A percentile compares a stretch with the other conserved stretches of the same genome.
Evolutionary conservation across 345 rosid genomes (phyloP).

Genomic region (Limnanthes douglasii): DNA sequence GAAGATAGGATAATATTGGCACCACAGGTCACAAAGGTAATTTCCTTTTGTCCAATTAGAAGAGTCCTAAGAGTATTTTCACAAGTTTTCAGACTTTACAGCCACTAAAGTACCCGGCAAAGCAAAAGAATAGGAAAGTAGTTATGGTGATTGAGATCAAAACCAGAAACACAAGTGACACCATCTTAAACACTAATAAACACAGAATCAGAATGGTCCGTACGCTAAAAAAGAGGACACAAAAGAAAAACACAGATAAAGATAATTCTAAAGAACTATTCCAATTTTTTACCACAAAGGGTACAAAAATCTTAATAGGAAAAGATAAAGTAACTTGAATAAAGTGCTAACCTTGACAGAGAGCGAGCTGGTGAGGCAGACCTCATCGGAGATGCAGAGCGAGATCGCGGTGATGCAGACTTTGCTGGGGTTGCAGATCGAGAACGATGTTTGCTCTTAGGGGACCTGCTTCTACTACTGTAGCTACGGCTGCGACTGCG

Average conservation of each 20-base stretch:
- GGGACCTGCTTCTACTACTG: slow-evolving; percentile 38
- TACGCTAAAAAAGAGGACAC: background rate
- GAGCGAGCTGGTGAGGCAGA: slow-evolving; percentile 32
- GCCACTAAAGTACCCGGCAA: too few relatives aligned
- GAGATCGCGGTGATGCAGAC: slow-evolving; percentile 35
- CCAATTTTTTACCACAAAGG: background rate
- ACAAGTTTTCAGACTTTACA: too few relatives aligned
- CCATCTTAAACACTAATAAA: background rate
- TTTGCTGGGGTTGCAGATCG: slow-evolving; percentile 23
- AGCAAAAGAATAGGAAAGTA: too few relatives aligned
- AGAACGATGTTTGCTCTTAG: slow-evolving; percentile 27
- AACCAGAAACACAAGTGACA: background rate
- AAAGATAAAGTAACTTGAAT: too few relatives aligned
- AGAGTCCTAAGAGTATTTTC: too few relatives aligned
- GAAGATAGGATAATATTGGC: too few relatives aligned
- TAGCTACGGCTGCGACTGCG: slow-evolving; percentile 30
- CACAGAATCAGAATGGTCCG: background rate
- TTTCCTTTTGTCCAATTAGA: too few relatives aligned
- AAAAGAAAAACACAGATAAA: background rate
- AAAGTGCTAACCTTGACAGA: slow-evolving; percentile 60
- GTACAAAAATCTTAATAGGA: slow-evolving; percentile 1
- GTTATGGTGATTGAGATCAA: too few relatives aligned
- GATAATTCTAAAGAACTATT: background rate
- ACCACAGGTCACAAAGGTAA: too few relatives aligned
- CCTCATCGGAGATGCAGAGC: slow-evolving; percentile 21